Base-by-base conservation (phyloP, 2,329 filamentous ascomycete genomes). In the Parasarocladium wereldwijsianum region DNA sequence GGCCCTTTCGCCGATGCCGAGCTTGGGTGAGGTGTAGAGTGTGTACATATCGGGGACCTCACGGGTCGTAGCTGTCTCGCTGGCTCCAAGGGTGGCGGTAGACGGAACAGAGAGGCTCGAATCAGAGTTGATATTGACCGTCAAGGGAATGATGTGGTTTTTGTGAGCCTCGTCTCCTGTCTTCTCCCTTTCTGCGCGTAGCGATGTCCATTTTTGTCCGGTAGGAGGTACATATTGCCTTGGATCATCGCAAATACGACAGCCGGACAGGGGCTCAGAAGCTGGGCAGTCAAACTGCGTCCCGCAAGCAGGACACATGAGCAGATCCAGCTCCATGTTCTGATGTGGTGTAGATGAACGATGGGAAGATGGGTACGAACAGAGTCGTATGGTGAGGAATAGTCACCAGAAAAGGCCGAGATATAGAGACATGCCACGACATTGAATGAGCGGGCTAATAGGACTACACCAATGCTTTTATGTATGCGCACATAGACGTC, bases 1-100 rank as follows among this genome's bases (percentile, higher is more conserved):
- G 13, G 74, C 74, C 18, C 82, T 66, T 51, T 90, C 76, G 1
- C 81, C 81, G 38, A 90, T 90, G 32, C 60, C 81, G 36, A 85
- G 55, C 47, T 75, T 61, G 17, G 70, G 71, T 21, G 55, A 49
- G 0, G 66, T 67, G 28, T 44, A 44, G 32, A 73, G 60, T 31
- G 54, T 60, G 15, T 53, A 55, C 29, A 72, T 47, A 9, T 50
- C 43, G 3, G 50, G 35, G 36, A 42, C 2, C 49, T 34, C 32
- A 68, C 58, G 2, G 60, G 52, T 8, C 53, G 53, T 42, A 70
- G 72, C 7, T 55, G 54, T 45, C 80, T 81, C 16, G 46, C 52
- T 45, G 75, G 60, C 5, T 44, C 47, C 8, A 26, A 30, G 4
- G 39, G 34, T 8, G 44, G 41, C 13, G 52, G 53, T 15, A 72